phyloP scores from a whole-genome alignment of 2,329 filamentous ascomycete species.

The Clarireedia paspali region DNA sequence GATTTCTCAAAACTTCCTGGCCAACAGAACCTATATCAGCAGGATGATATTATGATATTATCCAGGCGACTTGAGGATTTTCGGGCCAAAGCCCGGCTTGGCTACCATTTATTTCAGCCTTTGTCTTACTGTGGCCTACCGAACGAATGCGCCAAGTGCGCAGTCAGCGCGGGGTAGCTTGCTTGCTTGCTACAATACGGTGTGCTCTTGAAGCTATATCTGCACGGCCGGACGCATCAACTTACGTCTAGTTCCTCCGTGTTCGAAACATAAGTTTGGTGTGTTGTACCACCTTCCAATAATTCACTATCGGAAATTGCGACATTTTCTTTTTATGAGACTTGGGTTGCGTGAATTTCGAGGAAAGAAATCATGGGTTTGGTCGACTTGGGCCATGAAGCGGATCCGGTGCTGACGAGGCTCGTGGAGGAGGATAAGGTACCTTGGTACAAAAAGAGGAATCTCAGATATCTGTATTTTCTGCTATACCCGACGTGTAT shows the following conservation, averaged over 20 bases:
- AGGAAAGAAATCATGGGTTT: neutral
- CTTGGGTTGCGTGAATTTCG: neutral
- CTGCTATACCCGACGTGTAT: slow-evolving; percentile 40
- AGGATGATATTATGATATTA: neutral
- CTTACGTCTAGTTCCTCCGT: slow-evolving; percentile 6
- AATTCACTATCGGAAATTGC: neutral
- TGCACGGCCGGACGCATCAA: slow-evolving; percentile 4
- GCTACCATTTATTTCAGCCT: neutral
- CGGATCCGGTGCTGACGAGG: slow-evolving; percentile 34
- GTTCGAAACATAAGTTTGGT: neutral
- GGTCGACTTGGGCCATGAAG: neutral
- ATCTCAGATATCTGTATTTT: slow-evolving; percentile 33
- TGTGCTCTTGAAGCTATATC: neutral
- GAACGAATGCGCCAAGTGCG: neutral
- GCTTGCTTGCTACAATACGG: neutral
- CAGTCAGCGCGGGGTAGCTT: neutral
- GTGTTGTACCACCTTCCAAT: slow-evolving; percentile 1
- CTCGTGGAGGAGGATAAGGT: slow-evolving; percentile 33
- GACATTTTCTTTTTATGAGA: neutral
- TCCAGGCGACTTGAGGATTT: neutral
- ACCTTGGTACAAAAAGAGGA: slow-evolving; percentile 33
- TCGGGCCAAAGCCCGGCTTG: neutral
- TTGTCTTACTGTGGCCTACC: neutral
- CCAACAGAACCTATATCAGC: no score
- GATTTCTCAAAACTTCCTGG: no score